Percentiles rank a stretch among this genome's conserved stretches.
phyloP scores from a whole-genome alignment of 2,329 filamentous ascomycete species.

The Aureobasidium uvarum region DNA sequence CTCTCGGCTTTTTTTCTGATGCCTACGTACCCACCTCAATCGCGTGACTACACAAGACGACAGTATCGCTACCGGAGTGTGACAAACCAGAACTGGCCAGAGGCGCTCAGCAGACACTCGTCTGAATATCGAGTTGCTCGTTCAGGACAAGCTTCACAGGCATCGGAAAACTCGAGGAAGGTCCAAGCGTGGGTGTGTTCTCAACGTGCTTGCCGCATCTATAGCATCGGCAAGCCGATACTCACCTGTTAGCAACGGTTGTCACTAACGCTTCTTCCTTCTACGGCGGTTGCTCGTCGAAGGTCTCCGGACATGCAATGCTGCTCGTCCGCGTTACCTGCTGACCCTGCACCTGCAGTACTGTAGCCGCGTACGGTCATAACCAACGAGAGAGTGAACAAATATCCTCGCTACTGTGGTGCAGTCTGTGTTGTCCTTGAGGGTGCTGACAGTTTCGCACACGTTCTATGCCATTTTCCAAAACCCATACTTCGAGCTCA shows the following conservation, averaged over 20 bases:
- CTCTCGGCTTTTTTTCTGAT: not conserved
- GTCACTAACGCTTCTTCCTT: not conserved
- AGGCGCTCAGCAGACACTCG: not conserved
- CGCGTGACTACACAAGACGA: not conserved
- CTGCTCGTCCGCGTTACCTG: too few relatives aligned
- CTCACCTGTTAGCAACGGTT: not conserved
- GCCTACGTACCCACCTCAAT: slow-evolving; percentile 9
- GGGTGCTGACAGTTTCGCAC: not conserved
- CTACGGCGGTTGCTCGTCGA: too few relatives aligned
- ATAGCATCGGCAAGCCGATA: not conserved
- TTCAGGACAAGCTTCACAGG: slow-evolving; percentile 2
- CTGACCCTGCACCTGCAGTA: not conserved
- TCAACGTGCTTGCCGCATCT: not conserved
- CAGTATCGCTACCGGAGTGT: not conserved
- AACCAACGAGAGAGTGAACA: not conserved
- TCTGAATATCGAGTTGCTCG: not conserved
- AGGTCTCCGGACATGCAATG: too few relatives aligned
- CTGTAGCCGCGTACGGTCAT: not conserved
- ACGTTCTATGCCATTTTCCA: too few relatives aligned
- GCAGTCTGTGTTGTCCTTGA: too few relatives aligned
- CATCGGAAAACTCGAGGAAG: not conserved
- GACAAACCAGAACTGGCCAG: not conserved
- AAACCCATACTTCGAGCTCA: not conserved
- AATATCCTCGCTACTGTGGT: not conserved
- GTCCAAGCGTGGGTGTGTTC: slow-evolving; percentile 1